Conservation (phyloP, 2,329 filamentous ascomycete species). For the Talaromyces albobiverticillius region DNA sequence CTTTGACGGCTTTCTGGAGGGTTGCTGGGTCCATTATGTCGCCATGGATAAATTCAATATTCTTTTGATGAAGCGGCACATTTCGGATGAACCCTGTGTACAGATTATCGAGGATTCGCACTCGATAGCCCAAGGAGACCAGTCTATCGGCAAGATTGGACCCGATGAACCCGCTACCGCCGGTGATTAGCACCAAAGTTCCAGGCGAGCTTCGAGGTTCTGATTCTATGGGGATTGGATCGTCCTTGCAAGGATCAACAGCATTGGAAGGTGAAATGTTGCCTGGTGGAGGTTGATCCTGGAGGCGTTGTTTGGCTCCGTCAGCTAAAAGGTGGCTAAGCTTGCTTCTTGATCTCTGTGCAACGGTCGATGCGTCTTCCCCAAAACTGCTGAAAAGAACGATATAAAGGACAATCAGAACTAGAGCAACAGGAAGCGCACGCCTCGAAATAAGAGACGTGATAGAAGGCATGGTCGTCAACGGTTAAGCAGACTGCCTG, state of each 20-base stretch:
- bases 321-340: neutral
- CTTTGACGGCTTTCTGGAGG: neutral
- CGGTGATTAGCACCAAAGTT: neutral
- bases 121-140: neutral
- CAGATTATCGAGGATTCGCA: conserved; percentile 2
- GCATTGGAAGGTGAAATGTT: neutral
- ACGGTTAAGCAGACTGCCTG: neutral
- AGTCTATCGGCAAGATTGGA: conserved; percentile 2
- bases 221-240: neutral
- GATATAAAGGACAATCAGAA: neutral
- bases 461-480: neutral
- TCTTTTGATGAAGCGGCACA: neutral
- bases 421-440: neutral
- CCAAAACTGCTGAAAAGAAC: neutral
- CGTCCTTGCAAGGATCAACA: neutral
- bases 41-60: neutral
- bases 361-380: neutral
- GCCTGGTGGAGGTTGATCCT: neutral
- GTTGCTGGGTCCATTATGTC: neutral
- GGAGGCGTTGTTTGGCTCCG: neutral
- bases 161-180: neutral
- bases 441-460: neutral
- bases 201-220: neutral
- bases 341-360: neutral
- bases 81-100: conserved; percentile 1